Evolutionary conservation across 768 basidiomycete genomes (phyloP).

Genomic region (Hericium alpestre): DNA sequence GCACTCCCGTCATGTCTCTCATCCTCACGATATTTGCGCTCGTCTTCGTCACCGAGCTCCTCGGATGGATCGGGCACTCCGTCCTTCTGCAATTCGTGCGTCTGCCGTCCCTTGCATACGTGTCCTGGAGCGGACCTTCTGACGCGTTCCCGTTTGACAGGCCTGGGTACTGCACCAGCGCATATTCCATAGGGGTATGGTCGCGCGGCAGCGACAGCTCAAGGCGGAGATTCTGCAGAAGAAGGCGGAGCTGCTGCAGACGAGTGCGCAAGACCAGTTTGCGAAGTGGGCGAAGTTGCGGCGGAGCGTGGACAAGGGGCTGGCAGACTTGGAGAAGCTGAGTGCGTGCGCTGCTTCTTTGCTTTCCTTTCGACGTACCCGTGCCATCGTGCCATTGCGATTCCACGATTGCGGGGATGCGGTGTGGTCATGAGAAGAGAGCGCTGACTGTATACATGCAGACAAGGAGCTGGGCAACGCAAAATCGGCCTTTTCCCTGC

Average conservation of each 20-base stretch:
- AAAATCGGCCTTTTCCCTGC: slow-evolving; percentile 66
- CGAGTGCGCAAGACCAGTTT: slow-evolving; percentile 94
- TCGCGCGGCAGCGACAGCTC: slow-evolving; percentile 53
- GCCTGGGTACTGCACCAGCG: slow-evolving; percentile 62
- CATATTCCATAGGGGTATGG: slow-evolving; percentile 47
- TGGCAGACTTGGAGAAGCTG: slow-evolving; percentile 82
- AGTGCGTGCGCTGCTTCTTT: slow-evolving; percentile 45
- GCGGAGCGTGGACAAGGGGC: slow-evolving; percentile 82
- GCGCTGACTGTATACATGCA: slow-evolving; percentile 20
- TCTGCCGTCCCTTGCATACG: slow-evolving; percentile 8
- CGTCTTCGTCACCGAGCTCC: slow-evolving; percentile 72
- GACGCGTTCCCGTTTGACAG: slow-evolving; percentile 28
- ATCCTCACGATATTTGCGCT: slow-evolving; percentile 73
- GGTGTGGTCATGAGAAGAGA: not conserved
- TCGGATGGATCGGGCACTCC: slow-evolving; percentile 82
- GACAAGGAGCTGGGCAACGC: slow-evolving; percentile 68
- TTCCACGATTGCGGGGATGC: not conserved
- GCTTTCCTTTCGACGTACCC: too few relatives aligned
- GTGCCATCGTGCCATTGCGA: not conserved
- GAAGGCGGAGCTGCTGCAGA: slow-evolving; percentile 79
- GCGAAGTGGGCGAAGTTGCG: slow-evolving; percentile 96
- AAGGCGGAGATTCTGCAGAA: slow-evolving; percentile 71
- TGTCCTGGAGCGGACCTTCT: not conserved
- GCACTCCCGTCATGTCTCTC: slow-evolving; percentile 48
- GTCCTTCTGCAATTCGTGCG: slow-evolving; percentile 74